phyloP scores from a whole-genome alignment of 208 protist genomes.

The Acanthamoeba healyi region DNA sequence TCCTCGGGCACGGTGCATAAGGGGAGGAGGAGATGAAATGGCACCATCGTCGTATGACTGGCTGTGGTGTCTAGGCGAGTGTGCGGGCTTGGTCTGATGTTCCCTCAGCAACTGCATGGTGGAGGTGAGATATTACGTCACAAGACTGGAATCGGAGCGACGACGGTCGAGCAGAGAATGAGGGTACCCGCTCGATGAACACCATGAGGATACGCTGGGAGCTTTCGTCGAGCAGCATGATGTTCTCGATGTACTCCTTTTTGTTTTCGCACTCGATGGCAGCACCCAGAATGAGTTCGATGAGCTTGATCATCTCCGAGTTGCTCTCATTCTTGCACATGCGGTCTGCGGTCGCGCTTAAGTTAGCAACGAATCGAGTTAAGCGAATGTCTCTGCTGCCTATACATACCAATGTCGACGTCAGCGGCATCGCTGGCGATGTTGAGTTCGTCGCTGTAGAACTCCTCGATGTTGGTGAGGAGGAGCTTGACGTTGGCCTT shows the following conservation, averaged over 20 bases:
- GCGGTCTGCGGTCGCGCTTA: background rate
- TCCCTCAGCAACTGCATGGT: background rate
- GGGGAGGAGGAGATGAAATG: too few species aligned
- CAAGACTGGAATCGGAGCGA: background rate
- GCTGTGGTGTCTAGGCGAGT: background rate
- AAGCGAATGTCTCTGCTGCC: background rate
- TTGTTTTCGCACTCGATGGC: constrained; percentile 81
- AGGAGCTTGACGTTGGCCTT: constrained; percentile 79
- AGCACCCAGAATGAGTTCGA: constrained; percentile 77
- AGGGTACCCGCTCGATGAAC: constrained; percentile 73
- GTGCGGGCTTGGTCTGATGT: background rate
- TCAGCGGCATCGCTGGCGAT: background rate
- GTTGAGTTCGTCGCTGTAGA: constrained; percentile 69
- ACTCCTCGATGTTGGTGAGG: constrained; percentile 68
- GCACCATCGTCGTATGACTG: background rate
- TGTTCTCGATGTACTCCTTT: constrained; percentile 78
- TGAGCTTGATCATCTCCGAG: constrained; percentile 74
- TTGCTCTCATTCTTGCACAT: constrained; percentile 49
- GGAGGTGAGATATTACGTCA: background rate
- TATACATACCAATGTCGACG: constrained; percentile 38
- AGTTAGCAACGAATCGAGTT: background rate
- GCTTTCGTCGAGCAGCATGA: constrained; percentile 77
- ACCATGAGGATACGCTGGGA: constrained; percentile 78
- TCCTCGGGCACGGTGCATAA: too few species aligned
- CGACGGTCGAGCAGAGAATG: background rate